Percentiles rank a stretch among this genome's conserved stretches.
These are phyloP conservation scores for Saksenaea vasiformis DNA, from an alignment of 371 early-diverging fungal species.

Conservation along the genomic window DNA sequence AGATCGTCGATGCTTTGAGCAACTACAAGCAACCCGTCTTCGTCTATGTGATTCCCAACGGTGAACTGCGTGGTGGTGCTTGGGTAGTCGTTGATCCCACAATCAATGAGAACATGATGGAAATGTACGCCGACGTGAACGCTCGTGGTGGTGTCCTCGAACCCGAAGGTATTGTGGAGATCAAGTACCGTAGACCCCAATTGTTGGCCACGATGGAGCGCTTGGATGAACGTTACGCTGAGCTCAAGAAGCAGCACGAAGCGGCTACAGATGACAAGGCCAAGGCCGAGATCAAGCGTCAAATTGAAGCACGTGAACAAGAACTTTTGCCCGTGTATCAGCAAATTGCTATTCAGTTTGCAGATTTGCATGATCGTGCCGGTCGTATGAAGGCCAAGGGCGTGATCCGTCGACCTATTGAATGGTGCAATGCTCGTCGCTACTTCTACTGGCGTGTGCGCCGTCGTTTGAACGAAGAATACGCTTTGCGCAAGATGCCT, in stretches of 20 bases:
- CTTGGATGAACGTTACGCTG: slow-evolving; percentile 76
- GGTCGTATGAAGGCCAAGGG: slow-evolving; percentile 96
- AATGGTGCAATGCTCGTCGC: slow-evolving; percentile 81
- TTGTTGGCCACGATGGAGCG: slow-evolving; percentile 92
- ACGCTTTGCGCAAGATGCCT: slow-evolving; percentile 60
- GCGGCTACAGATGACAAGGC: slow-evolving; percentile 50
- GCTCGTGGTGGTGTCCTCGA: slow-evolving; percentile 97
- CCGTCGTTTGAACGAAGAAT: slow-evolving; percentile 79
- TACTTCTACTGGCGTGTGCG: slow-evolving; percentile 95
- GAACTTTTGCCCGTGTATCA: slow-evolving; percentile 87
- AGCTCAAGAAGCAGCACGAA: slow-evolving; percentile 68
- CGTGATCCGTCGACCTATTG: slow-evolving; percentile 78
- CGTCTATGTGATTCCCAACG: slow-evolving; percentile 94
- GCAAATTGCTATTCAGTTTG: slow-evolving; percentile 95
- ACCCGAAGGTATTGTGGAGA: slow-evolving; percentile 98
- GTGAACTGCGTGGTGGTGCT: slow-evolving; percentile 98
- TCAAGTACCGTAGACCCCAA: slow-evolving; percentile 97
- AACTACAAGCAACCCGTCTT: slow-evolving; percentile 97
- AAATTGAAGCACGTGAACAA: slow-evolving; percentile 83
- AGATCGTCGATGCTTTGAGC: slow-evolving; percentile 95
- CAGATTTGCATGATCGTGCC: slow-evolving; percentile 97
- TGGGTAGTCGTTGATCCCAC: slow-evolving; percentile 99
- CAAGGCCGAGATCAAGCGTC: slow-evolving; percentile 65
- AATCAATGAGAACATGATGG: slow-evolving; percentile 98
- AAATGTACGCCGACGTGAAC: slow-evolving; percentile 95